A percentile compares a stretch with the other conserved stretches of the same genome.
phyloP scores from a whole-genome alignment of 306 rosid genomes.

The Abrus pulchellus region DNA sequence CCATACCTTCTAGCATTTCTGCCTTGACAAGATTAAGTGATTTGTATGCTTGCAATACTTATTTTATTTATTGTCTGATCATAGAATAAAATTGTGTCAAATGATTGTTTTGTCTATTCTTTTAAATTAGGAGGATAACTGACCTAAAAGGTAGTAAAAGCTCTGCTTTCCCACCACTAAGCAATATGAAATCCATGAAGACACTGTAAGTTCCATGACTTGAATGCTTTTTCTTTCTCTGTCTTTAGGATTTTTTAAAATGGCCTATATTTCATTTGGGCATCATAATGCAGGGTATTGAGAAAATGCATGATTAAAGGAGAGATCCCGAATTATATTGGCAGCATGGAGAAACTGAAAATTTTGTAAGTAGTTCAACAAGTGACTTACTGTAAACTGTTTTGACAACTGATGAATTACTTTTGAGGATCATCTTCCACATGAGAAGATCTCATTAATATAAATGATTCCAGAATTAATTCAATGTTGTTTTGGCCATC shows the following conservation, averaged over 20 bases:
- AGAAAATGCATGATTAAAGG: constrained; percentile 75
- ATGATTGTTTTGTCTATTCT: constrained; percentile 46
- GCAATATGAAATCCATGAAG: constrained; percentile 67
- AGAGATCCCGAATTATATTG: constrained; percentile 71
- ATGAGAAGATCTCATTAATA: not conserved
- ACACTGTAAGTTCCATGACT: constrained; percentile 76
- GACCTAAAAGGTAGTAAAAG: constrained; percentile 66
- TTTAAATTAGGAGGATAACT: constrained; percentile 82
- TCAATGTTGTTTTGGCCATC: not conserved
- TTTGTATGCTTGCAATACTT: constrained; percentile 68
- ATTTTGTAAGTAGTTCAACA: constrained; percentile 66
- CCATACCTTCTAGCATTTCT: constrained; percentile 84
- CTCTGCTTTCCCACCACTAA: constrained; percentile 74
- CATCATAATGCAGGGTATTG: constrained; percentile 65
- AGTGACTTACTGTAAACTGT: not conserved
- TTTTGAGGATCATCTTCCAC: constrained; percentile 8
- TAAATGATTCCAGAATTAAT: not conserved
- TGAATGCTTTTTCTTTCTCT: constrained; percentile 39
- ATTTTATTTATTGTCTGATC: not conserved
- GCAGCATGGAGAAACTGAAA: constrained; percentile 67
- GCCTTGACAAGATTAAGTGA: constrained; percentile 69
- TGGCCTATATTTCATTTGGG: constrained; percentile 31
- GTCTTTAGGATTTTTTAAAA: constrained; percentile 36
- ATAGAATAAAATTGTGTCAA: constrained; percentile 38
- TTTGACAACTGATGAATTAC: constrained; percentile 13